These are phyloP conservation scores for Vaccinium vitisidaea DNA, from an alignment of 148 eudicot genomes.

Conservation along the genomic window DNA sequence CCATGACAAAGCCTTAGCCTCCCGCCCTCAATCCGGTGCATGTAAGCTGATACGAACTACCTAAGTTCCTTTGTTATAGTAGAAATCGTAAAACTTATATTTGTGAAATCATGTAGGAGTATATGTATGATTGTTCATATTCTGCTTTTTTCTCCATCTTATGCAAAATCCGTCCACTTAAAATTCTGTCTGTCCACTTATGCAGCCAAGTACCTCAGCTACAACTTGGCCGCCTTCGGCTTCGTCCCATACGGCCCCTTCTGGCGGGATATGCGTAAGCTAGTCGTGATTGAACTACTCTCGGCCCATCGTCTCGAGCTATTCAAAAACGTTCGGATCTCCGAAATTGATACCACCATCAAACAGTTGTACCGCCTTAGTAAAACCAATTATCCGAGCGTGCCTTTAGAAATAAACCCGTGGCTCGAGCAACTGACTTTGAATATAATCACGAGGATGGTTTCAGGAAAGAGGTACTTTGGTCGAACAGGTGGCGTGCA, in stretches of 20 bases:
- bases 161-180: too few species aligned
- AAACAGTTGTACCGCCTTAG: neutral
- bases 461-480: neutral
- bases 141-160: neutral
- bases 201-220: neutral
- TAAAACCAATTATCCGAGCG: neutral
- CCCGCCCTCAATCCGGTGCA: neutral
- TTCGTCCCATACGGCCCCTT: neutral
- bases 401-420: neutral
- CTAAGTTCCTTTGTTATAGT: neutral
- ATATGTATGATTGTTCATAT: neutral
- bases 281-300: neutral
- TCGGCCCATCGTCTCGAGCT: conserved; percentile 3
- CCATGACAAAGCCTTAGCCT: neutral
- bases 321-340: neutral
- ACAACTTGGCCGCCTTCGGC: neutral
- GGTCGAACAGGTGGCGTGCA: neutral
- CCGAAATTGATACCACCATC: neutral
- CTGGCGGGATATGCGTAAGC: conserved; percentile 11
- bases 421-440: neutral
- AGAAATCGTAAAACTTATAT: neutral
- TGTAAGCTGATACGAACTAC: neutral
- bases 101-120: neutral
- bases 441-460: neutral
- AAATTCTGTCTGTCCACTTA: neutral